Evolutionary conservation across 2,329 filamentous ascomycete species (phyloP).

Genomic region (Colletotrichum tamarilloi): DNA sequence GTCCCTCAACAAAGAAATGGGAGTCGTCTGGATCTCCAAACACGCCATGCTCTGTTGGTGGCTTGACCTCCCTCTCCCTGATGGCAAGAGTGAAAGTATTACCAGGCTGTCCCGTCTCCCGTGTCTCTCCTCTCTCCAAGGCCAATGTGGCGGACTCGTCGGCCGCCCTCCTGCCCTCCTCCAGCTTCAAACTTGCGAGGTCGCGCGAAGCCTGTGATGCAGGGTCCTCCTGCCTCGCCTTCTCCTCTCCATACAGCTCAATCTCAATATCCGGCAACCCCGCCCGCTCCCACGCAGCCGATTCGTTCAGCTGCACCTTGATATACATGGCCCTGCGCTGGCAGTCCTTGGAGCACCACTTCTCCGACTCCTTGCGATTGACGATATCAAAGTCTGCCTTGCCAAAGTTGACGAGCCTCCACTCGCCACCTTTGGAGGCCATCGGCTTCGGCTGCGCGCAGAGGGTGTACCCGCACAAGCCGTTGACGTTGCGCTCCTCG

Average conservation of each 20-base stretch:
- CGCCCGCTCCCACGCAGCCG: slow-evolving; percentile 85
- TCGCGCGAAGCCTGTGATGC: slow-evolving; percentile 49
- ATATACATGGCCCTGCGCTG: slow-evolving; percentile 84
- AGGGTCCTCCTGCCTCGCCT: slow-evolving; percentile 56
- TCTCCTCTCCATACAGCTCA: slow-evolving; percentile 75
- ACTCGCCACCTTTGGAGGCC: slow-evolving; percentile 69
- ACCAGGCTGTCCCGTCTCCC: slow-evolving; percentile 4
- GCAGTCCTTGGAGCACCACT: slow-evolving; percentile 88
- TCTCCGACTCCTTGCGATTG: slow-evolving; percentile 77
- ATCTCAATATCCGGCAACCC: slow-evolving; percentile 67
- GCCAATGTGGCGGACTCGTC: slow-evolving; percentile 58
- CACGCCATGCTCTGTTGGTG: slow-evolving; percentile 41
- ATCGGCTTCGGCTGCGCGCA: slow-evolving; percentile 75
- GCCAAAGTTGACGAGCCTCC: slow-evolving; percentile 70
- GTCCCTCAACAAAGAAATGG: slow-evolving; percentile 63
- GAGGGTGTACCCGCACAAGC: slow-evolving; percentile 84
- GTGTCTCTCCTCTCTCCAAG: slow-evolving; percentile 58
- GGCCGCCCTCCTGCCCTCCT: slow-evolving; percentile 53
- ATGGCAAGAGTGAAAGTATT: slow-evolving; percentile 60
- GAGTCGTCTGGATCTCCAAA: slow-evolving; percentile 44
- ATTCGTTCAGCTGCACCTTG: slow-evolving; percentile 87
- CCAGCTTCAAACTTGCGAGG: slow-evolving; percentile 55
- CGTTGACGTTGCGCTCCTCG: slow-evolving; percentile 87
- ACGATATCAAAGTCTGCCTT: slow-evolving; percentile 74
- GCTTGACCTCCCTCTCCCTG: slow-evolving; percentile 60